Conservation (phyloP, 108 stramenopile species). For the Nannochloropsis salina region DNA sequence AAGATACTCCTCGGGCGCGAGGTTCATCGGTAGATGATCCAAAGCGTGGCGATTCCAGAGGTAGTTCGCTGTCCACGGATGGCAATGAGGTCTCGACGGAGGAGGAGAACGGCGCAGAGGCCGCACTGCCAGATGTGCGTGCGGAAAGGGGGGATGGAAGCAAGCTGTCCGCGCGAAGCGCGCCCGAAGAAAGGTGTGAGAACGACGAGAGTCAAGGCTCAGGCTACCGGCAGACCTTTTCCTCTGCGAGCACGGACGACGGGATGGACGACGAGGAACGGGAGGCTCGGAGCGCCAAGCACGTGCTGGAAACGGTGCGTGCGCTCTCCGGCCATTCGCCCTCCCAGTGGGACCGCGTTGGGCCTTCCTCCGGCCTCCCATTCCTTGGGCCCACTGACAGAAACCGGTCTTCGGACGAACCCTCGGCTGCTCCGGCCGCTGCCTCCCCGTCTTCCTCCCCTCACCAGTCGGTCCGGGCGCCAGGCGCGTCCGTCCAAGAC, state of each 20-base stretch:
- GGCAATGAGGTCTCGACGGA: not conserved
- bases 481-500: conserved; percentile 3
- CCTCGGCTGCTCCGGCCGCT: not conserved
- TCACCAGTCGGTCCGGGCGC: not conserved
- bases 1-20: not conserved
- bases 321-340: not conserved
- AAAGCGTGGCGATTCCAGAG: too few relatives aligned
- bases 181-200: not conserved
- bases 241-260: not conserved
- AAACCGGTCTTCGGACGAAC: not conserved
- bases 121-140: not conserved
- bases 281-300: not conserved
- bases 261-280: conserved; percentile 3
- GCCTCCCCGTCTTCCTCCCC: not conserved
- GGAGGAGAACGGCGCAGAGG: not conserved
- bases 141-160: not conserved
- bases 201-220: not conserved
- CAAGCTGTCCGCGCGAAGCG: not conserved
- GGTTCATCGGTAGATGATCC: not conserved
- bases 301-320: not conserved
- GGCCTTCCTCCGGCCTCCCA: not conserved
- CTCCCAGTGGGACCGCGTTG: conserved; percentile 16
- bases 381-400: not conserved
- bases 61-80: not conserved
- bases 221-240: not conserved